phyloP scores from a whole-genome alignment of 768 basidiomycete species.

The Paxillus rubicundulus region DNA sequence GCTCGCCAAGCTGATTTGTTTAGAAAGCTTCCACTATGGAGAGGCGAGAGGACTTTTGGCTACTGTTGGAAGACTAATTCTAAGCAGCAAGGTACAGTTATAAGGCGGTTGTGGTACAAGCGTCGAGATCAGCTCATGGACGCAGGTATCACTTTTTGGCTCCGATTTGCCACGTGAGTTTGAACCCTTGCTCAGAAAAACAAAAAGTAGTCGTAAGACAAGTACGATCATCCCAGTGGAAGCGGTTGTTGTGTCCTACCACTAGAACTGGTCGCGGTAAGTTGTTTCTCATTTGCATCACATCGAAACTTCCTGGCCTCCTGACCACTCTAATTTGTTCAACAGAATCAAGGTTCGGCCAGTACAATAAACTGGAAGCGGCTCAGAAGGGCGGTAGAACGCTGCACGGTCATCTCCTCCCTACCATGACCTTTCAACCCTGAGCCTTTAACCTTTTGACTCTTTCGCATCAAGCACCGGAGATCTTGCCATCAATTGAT shows the following conservation, averaged over 20 bases:
- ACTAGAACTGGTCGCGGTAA: background rate
- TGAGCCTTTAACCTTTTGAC: slow-evolving; percentile 6
- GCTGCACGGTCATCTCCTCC: background rate
- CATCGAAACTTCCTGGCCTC: background rate
- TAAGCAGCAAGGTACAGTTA: background rate
- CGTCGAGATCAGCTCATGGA: background rate
- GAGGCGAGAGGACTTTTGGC: too few relatives aligned
- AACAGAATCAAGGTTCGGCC: background rate
- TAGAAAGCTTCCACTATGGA: too few relatives aligned
- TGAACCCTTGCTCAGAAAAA: slow-evolving; percentile 1
- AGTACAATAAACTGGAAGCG: background rate
- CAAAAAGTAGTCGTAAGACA: background rate
- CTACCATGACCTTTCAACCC: background rate
- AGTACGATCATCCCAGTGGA: slow-evolving; percentile 2
- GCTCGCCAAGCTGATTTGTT: too few relatives aligned
- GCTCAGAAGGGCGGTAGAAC: background rate
- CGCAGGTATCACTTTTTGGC: background rate
- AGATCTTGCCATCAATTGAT: slow-evolving; percentile 1
- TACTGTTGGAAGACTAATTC: background rate
- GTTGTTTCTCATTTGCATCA: background rate
- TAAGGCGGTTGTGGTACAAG: background rate
- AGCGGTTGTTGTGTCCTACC: background rate
- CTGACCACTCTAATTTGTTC: background rate
- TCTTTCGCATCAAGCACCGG: slow-evolving; percentile 1
- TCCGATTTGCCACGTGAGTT: slow-evolving; percentile 8